phyloP scores from a whole-genome alignment of 2,329 filamentous ascomycete genomes.

The Keithomyces neogunnii region DNA sequence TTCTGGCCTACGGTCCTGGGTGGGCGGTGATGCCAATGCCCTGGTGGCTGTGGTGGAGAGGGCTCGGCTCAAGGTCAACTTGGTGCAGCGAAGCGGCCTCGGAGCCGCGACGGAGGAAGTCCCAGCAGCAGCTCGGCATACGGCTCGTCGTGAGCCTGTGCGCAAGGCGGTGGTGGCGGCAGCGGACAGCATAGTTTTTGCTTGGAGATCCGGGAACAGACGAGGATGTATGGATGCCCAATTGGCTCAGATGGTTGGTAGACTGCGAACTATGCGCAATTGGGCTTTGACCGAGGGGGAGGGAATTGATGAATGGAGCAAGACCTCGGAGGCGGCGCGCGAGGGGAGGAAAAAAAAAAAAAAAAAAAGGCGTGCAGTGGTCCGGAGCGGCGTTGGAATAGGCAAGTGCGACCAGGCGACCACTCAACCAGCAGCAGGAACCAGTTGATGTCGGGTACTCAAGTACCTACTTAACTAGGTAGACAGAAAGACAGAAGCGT shows the following conservation, averaged over 20 bases:
- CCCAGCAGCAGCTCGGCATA: not conserved
- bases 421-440: not conserved
- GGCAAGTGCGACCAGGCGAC: too few relatives aligned
- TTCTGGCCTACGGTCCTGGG: conserved; percentile 21
- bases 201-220: not conserved
- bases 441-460: not conserved
- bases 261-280: not conserved
- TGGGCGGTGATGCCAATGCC: not conserved
- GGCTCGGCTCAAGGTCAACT: not conserved
- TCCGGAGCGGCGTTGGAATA: not conserved
- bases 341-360: not conserved
- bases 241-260: not conserved
- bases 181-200: conserved; percentile 3
- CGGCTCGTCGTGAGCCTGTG: conserved; percentile 1
- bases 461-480: too few relatives aligned
- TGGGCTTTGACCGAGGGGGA: not conserved
- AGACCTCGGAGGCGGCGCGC: too few relatives aligned
- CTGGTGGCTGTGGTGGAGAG: not conserved
- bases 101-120: not conserved
- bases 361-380: not conserved
- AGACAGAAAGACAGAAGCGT: too few relatives aligned
- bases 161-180: not conserved
- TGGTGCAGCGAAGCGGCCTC: not conserved
- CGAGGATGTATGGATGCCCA: not conserved
- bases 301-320: too few relatives aligned